Percentiles rank a stretch among this genome's conserved stretches.
These are phyloP conservation scores for Scutellaria baicalensis DNA, from an alignment of 257 asterid species.

Conservation along the genomic window DNA sequence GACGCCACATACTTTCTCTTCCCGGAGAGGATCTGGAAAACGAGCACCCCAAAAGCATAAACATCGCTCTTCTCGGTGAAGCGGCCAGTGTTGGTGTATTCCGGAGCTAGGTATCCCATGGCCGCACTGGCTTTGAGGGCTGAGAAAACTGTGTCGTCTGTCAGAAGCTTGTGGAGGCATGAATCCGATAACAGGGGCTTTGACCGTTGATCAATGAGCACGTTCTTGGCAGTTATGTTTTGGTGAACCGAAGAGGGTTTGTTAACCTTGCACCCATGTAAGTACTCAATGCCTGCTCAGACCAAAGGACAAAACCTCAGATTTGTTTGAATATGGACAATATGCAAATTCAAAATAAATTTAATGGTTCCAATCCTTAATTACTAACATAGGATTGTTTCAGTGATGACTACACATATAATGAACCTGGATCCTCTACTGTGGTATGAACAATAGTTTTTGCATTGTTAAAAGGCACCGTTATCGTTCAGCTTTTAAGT, in stretches of 20 bases:
- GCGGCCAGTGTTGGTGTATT: conserved; percentile 71
- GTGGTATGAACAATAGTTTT: too few species aligned
- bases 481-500: too few species aligned
- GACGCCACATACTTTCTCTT: conserved; percentile 37
- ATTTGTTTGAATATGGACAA: not conserved
- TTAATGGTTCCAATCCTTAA: not conserved
- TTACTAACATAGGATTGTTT: not conserved
- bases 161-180: conserved; percentile 80
- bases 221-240: conserved; percentile 74
- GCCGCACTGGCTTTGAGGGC: conserved; percentile 88
- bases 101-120: conserved; percentile 96
- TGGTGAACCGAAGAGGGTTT: conserved; percentile 77
- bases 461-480: too few species aligned
- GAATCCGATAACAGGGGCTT: conserved; percentile 75
- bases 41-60: conserved; percentile 81
- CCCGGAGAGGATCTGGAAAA: conserved; percentile 83
- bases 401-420: not conserved
- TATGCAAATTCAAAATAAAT: not conserved
- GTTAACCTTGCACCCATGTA: conserved; percentile 54
- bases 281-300: conserved; percentile 62
- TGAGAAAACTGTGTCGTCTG: conserved; percentile 74
- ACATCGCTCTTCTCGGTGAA: conserved; percentile 87
- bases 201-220: conserved; percentile 50
- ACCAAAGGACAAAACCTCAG: not conserved
- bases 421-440: not conserved